A percentile compares a stretch with the other conserved stretches of the same genome.
phyloP scores from a whole-genome alignment of 208 protist species.

The Herpetomonas samuelpessoai region DNA sequence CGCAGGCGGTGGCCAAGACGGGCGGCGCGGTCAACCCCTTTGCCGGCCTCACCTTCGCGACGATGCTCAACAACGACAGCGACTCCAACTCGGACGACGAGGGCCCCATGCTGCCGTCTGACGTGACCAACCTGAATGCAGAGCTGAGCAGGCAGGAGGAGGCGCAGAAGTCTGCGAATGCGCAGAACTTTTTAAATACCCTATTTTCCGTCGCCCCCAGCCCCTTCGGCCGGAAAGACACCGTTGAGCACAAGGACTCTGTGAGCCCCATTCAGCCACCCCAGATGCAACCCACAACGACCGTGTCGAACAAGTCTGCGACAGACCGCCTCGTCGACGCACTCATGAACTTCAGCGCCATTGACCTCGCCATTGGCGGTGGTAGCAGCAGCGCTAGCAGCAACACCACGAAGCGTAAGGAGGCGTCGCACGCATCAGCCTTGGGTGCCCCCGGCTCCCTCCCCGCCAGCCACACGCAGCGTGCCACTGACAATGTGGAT shows the following conservation, averaged over 20 bases:
- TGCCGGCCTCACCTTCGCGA: neutral
- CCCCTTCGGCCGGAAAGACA: neutral
- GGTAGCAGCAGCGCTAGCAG: neutral
- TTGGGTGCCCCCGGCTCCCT: neutral
- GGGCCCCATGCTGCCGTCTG: neutral
- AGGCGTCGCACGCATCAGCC: neutral
- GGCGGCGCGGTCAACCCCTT: neutral
- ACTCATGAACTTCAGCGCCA: constrained; percentile 26
- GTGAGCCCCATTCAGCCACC: neutral
- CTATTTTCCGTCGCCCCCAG: constrained; percentile 28
- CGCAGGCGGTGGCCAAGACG: neutral
- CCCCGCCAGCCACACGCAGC: neutral
- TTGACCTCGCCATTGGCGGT: constrained; percentile 21
- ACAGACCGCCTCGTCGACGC: constrained; percentile 5
- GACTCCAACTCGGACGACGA: neutral
- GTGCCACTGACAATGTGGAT: constrained; percentile 16
- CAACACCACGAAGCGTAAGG: neutral
- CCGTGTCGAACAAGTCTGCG: constrained; percentile 4
- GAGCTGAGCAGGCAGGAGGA: neutral
- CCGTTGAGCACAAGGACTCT: neutral
- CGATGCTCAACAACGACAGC: constrained; percentile 1
- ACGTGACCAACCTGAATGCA: neutral
- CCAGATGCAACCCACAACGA: neutral
- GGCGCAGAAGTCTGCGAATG: constrained; percentile 6
- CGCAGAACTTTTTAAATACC: constrained; percentile 28